These are phyloP conservation scores for Eucalyptus erythrocorys DNA, from an alignment of 345 rosid genomes.

Conservation along the genomic window DNA sequence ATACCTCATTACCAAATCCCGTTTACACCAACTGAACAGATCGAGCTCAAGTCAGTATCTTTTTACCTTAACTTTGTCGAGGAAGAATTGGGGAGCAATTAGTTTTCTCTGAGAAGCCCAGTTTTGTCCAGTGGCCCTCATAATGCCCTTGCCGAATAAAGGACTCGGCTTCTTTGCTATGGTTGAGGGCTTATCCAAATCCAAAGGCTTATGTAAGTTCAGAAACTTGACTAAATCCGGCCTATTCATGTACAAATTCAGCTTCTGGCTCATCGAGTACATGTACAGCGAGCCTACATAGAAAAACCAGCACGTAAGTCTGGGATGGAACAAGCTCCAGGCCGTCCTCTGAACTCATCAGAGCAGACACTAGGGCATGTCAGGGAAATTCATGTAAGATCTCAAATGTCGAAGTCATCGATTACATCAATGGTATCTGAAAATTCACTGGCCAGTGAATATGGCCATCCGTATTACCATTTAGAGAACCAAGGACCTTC, in stretches of 20 bases:
- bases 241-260: not conserved
- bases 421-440: not conserved
- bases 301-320: not conserved
- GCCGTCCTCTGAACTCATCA: not conserved
- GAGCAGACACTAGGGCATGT: not conserved
- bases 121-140: conserved; percentile 1
- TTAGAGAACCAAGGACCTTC: too few relatives aligned
- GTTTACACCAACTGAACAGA: not conserved
- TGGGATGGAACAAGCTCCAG: not conserved
- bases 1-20: not conserved
- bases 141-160: conserved; percentile 13
- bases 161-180: not conserved
- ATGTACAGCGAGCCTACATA: conserved; percentile 1
- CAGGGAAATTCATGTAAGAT: not conserved
- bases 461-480: not conserved
- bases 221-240: conserved; percentile 3
- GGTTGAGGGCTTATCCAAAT: conserved; percentile 7
- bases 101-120: conserved; percentile 21
- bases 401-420: not conserved
- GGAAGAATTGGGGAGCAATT: conserved; percentile 17
- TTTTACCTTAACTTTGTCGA: conserved; percentile 11
- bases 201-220: conserved; percentile 6
- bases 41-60: not conserved
- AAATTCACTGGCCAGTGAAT: not conserved
- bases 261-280: conserved; percentile 10